A percentile compares a stretch with the other conserved stretches of the same genome.
Conservation (phyloP, 2,329 filamentous ascomycete species). For the Stemphylium beticola region DNA sequence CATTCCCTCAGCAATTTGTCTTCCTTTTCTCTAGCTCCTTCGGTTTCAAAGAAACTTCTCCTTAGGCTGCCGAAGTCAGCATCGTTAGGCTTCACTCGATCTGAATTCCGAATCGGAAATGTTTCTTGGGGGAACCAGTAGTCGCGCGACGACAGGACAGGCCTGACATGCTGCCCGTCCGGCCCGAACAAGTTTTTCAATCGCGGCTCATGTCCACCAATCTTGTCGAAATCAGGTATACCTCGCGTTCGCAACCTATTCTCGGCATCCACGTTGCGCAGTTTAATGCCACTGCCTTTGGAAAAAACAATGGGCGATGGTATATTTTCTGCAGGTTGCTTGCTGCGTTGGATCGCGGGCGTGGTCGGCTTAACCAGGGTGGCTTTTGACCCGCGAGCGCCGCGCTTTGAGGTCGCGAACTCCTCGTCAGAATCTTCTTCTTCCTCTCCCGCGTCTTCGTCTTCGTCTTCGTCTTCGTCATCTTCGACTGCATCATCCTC, state of each 20-base stretch:
- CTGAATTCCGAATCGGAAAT: slow-evolving; percentile 52
- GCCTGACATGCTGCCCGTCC: slow-evolving; percentile 56
- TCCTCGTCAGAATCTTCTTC: slow-evolving; percentile 27
- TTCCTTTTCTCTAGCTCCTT: slow-evolving; percentile 53
- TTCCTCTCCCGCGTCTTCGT: slow-evolving; percentile 31
- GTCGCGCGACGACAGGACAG: slow-evolving; percentile 56
- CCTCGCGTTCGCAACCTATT: slow-evolving; percentile 33
- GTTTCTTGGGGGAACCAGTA: slow-evolving; percentile 60
- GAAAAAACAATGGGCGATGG: slow-evolving; percentile 19
- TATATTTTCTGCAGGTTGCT: slow-evolving; percentile 6
- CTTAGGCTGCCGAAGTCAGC: slow-evolving; percentile 45
- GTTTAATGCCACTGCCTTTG: slow-evolving; percentile 20
- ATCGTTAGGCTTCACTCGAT: not conserved
- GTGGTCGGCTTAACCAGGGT: slow-evolving; percentile 7
- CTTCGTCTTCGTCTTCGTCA: slow-evolving; percentile 45
- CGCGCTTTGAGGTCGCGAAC: slow-evolving; percentile 2
- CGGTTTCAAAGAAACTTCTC: slow-evolving; percentile 52
- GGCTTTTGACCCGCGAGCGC: slow-evolving; percentile 14
- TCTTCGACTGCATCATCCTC: slow-evolving; percentile 40
- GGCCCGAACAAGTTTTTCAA: slow-evolving; percentile 60
- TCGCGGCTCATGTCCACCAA: slow-evolving; percentile 48
- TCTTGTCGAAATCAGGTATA: slow-evolving; percentile 38
- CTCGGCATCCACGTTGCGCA: slow-evolving; percentile 18
- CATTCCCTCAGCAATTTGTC: slow-evolving; percentile 58
- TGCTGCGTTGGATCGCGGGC: slow-evolving; percentile 5